Conservation (phyloP, 352 stramenopile genomes). For the Pythium grandisporangium region DNA sequence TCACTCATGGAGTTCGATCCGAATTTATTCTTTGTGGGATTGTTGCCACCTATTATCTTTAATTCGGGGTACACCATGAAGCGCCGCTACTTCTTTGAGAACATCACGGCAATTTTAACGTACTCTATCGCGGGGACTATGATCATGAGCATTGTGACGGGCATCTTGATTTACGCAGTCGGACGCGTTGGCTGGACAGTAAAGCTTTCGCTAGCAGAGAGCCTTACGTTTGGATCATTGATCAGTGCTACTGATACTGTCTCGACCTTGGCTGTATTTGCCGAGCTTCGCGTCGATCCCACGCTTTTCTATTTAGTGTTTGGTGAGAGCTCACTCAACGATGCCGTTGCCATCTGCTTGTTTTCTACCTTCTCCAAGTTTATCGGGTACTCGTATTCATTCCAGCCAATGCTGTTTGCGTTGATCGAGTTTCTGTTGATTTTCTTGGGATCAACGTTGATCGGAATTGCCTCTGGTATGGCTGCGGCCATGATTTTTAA, state of each 20-base stretch:
- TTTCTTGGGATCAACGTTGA: conserved; percentile 80
- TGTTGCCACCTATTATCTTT: conserved; percentile 94
- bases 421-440: conserved; percentile 87
- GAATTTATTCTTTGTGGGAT: conserved; percentile 89
- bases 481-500: conserved; percentile 87
- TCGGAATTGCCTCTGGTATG: conserved; percentile 82
- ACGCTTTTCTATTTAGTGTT: conserved; percentile 94
- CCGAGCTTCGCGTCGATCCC: conserved; percentile 84
- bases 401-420: conserved; percentile 66
- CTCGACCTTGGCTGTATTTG: conserved; percentile 88
- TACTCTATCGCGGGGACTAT: conserved; percentile 88
- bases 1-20: conserved; percentile 85
- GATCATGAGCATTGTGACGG: conserved; percentile 84
- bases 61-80: conserved; percentile 92
- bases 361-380: conserved; percentile 92
- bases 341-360: conserved; percentile 90
- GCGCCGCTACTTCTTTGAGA: conserved; percentile 88
- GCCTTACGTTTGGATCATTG: conserved; percentile 87
- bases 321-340: conserved; percentile 92
- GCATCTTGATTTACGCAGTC: conserved; percentile 59
- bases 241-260: conserved; percentile 93
- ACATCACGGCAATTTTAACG: conserved; percentile 85
- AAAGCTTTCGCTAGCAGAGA: conserved; percentile 81
- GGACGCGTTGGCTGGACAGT: conserved; percentile 56
- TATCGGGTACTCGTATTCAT: conserved; percentile 80